Percentiles rank a stretch among this genome's conserved stretches.
These are phyloP conservation scores for Xylaria sp. DNA, from an alignment of 2,329 filamentous ascomycete genomes.

Conservation along the genomic window DNA sequence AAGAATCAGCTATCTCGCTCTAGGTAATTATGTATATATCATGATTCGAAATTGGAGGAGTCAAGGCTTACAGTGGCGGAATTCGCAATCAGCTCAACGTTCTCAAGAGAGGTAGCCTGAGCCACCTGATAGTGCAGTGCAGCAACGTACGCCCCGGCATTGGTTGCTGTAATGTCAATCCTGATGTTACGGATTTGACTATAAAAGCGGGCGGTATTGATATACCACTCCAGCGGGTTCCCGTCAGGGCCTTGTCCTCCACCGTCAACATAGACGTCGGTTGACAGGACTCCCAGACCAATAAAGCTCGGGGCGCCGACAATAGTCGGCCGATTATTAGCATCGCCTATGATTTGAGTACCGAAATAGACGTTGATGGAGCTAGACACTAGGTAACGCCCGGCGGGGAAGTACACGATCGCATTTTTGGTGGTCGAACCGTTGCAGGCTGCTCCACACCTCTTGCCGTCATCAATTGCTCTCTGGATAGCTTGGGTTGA, in stretches of 20 bases:
- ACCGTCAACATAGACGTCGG: constrained; percentile 12
- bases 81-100: constrained; percentile 60
- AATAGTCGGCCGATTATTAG: constrained; percentile 61
- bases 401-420: constrained; percentile 47
- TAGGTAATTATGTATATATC: not conserved
- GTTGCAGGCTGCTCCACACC: constrained; percentile 47
- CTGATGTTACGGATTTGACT: constrained; percentile 67
- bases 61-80: constrained; percentile 22
- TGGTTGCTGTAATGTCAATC: constrained; percentile 64
- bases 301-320: constrained; percentile 63
- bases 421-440: constrained; percentile 47
- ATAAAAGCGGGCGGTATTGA: constrained; percentile 67
- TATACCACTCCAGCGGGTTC: constrained; percentile 11
- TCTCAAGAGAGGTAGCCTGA: constrained; percentile 70
- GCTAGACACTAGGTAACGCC: constrained; percentile 75
- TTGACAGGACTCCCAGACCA: constrained; percentile 22
- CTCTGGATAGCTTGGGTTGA: constrained; percentile 53
- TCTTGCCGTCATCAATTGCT: constrained; percentile 48
- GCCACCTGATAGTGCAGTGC: constrained; percentile 76
- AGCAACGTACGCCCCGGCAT: constrained; percentile 56
- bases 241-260: constrained; percentile 13
- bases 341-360: constrained; percentile 70
- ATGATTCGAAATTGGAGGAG: not conserved
- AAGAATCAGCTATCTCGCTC: not conserved
- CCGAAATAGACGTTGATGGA: constrained; percentile 82